Evolutionary conservation across 2,329 filamentous ascomycete species (phyloP), one percentile per base, ranked within the genome.

Genomic region (Cladosporium sphaerospermum): DNA sequence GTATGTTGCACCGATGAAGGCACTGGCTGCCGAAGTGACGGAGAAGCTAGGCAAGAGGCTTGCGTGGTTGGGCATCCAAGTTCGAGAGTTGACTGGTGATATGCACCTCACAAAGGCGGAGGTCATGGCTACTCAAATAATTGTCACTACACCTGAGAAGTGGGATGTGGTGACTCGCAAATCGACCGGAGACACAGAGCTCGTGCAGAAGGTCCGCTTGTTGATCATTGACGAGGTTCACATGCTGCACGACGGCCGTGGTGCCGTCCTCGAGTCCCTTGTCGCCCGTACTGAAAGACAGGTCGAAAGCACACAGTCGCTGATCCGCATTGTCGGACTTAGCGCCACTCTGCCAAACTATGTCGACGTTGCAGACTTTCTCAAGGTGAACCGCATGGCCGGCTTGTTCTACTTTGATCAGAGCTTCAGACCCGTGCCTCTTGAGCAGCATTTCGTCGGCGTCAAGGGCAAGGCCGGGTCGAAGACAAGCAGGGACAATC

Each of bases 151-250:
- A 0, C 93, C 93, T 34, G 93, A 99, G 72, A 99, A 99, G 72
- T 99, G 95, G 95, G 93, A 99, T 68, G 93, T 99, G 1, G 89
- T 99, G 4, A 99, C 93, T 3, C 81, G 93, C 56, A 99, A 97
- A 71, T 95, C 92, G 53, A 97, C 91, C 1, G 93, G 95, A 13
- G 93, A 99, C 67, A 97, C 93, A 0, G 93, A 97, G 67, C 80
- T 99, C 3, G 95, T 99, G 11, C 93, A 99, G 64, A 99, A 99
- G 68, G 93, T 99, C 19, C 84, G 92, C 9, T 77, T 99, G 2
- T 79, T 99, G 56, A 97, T 99, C 64, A 97, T 99, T 57, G 93
- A 99, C 69, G 93, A 99, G 73, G 93, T 99, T 1, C 93, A 99
- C 67, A 99, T 99, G 95, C 84, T 99, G 63, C 95, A 99, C 64